Evolutionary conservation across 805 yeast genomes (phyloP), one percentile per base, ranked within the genome.

Genomic region (Kodamaea nitidulidarum): DNA sequence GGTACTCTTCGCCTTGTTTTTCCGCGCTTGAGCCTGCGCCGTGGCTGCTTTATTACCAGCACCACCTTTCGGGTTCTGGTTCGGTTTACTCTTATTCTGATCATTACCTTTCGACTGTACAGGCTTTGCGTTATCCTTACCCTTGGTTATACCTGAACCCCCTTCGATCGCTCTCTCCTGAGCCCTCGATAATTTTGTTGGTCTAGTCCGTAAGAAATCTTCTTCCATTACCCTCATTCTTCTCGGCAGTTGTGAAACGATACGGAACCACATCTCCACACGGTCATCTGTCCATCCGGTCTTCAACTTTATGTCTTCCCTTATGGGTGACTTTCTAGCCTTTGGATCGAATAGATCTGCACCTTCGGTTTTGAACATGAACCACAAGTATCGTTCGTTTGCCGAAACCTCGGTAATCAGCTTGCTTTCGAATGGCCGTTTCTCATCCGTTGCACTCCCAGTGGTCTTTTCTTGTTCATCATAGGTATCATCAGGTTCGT

Each of bases 261-360:
- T 83, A 40, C 84, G 65, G 1, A 83, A 82, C 97, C 97, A 91
- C 0, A 96, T 95, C 67, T 90, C 96, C 35, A 91, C 78, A 56
- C 87, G 95, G 53, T 88, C 96, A 58, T 88, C 90, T 0, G 88
- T 69, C 96, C 95, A 88, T 1, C 68, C 67, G 0, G 81, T 73
- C 27, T 68, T 66, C 4, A 56, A 48, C 46, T 71, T 76, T 54
- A 87, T 63, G 17, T 70, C 71, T 22, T 65, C 60, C 38, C 96
- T 67, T 7, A 54, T 60, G 31, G 65, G 61, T 0, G 80, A 45
- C 27, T 77, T 76, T 44, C 96, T 66, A 8, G 66, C 54, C 0
- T 61, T 43, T 42, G 76, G 70, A 7, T 62, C 73, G 22, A 73
- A 58, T 4, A 44, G 40, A 1, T 56, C 59, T 1, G 75, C 74